Conservation (phyloP, 129 eudicot species). For the Glebionis coronaria region DNA sequence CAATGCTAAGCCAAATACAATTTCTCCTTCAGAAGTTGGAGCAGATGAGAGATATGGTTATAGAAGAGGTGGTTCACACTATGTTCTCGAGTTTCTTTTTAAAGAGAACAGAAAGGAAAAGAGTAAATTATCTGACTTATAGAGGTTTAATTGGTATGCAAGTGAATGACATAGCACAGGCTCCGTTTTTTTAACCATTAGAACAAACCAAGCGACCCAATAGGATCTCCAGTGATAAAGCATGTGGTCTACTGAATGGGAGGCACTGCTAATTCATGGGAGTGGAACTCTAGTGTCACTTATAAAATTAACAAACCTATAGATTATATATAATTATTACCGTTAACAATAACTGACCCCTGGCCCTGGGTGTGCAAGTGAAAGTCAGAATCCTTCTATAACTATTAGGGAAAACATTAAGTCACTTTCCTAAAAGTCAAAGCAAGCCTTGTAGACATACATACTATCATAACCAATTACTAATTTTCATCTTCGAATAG, state of each 20-base stretch:
- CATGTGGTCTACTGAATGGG: not conserved
- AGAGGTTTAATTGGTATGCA: not conserved
- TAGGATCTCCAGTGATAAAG: not conserved
- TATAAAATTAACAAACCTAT: too few relatives aligned
- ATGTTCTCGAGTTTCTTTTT: too few relatives aligned
- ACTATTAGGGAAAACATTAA: not conserved
- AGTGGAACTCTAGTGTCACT: not conserved
- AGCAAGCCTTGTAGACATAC: not conserved
- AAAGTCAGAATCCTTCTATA: not conserved
- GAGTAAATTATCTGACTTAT: too few relatives aligned
- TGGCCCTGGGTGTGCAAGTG: not conserved
- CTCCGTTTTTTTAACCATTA: conserved; percentile 3
- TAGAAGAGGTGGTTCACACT: too few relatives aligned
- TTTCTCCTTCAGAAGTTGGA: not conserved
- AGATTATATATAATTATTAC: too few relatives aligned
- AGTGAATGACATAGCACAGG: not conserved
- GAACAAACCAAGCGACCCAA: not conserved
- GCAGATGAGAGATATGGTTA: not conserved
- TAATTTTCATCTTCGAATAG: not conserved
- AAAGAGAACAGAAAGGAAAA: too few relatives aligned
- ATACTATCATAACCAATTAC: not conserved
- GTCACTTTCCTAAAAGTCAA: not conserved
- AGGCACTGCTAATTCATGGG: too few relatives aligned
- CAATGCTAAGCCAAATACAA: not conserved
- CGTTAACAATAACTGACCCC: too few relatives aligned